phyloP scores from a whole-genome alignment of 805 yeast genomes.

The Yamadazyma nakazawae region DNA sequence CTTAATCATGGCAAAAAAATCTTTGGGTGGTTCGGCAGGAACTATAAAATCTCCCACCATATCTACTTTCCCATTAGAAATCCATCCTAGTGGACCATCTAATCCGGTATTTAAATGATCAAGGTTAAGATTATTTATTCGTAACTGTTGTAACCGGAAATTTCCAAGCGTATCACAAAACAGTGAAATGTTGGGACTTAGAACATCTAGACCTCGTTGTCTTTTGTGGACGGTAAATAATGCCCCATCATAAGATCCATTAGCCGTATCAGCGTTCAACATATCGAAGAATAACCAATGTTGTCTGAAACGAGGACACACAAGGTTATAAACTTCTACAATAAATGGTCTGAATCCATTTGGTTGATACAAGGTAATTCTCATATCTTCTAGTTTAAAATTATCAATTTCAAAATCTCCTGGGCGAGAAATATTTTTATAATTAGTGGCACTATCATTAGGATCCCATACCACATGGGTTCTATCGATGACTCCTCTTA shows the following conservation, averaged over 20 bases:
- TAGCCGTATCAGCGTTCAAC: slow-evolving; percentile 75
- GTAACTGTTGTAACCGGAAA: slow-evolving; percentile 56
- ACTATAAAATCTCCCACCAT: slow-evolving; percentile 88
- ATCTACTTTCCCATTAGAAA: slow-evolving; percentile 85
- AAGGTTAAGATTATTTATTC: slow-evolving; percentile 81
- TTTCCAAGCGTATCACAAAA: slow-evolving; percentile 15
- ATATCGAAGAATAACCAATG: slow-evolving; percentile 93
- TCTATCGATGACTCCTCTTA: slow-evolving; percentile 91
- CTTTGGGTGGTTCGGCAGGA: slow-evolving; percentile 33
- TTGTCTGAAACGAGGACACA: slow-evolving; percentile 72
- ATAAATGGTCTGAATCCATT: slow-evolving; percentile 76
- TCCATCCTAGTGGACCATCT: slow-evolving; percentile 98
- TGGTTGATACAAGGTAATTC: slow-evolving; percentile 82
- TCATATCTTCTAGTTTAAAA: slow-evolving; percentile 78
- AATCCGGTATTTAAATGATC: slow-evolving; percentile 90
- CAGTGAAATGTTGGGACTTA: slow-evolving; percentile 17
- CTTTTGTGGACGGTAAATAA: slow-evolving; percentile 86
- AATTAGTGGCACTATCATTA: slow-evolving; percentile 78
- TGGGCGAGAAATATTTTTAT: slow-evolving; percentile 65
- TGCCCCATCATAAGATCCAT: slow-evolving; percentile 92
- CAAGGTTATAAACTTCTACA: slow-evolving; percentile 85
- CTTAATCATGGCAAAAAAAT: neutral
- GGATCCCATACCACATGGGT: slow-evolving; percentile 82
- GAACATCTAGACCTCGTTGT: slow-evolving; percentile 52
- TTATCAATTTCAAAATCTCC: slow-evolving; percentile 93